Evolutionary conservation across 108 stramenopile species (phyloP), one percentile per base, ranked within the genome.

Genomic region (Nitzschia inconspicua): DNA sequence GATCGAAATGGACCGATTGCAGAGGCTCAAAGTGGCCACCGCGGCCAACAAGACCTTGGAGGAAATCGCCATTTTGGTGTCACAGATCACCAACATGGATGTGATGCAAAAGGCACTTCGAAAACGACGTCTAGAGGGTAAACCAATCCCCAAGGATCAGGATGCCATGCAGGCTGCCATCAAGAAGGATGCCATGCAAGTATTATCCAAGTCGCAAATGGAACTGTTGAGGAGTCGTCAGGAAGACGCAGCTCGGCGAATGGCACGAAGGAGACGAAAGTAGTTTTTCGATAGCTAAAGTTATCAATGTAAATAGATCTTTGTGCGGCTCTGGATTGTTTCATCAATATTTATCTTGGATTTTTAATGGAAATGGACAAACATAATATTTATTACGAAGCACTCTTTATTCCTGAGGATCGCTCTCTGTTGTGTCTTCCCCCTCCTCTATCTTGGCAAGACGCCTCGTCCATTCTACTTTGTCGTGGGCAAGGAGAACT

Each of bases 51-150:
- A 63, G 50, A 66, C 80, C 7, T 57, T 91, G 26, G 80, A 85
- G 37, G 87, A 92, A 37, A 65, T 89, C 10, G 60, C 79, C 16
- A 51, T 72, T n/a, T 48, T 92, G 29, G 41, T 88, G 35, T 37
- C 73, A 2, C 85, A 86, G 53, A 85, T 88, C 61, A 70, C 79
- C 18, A 69, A 77, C 23, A 84, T 92, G 87, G 77, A 79, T 11
- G 71, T 86, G 31, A 88, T 92, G 91, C 91, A 92, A 63, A 66
- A 75, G 26, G 78, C 87, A 18, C 62, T 92, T 26, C 68, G 87
- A 20, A 82, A 83, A 57, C 76, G 91, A 18, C 60, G 81, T 27
- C 27, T 58, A 39, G 66, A 77, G 41, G 82, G 85, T 0, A 75
- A 79, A 49, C 46, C 80, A 25, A 67, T 91, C 48, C 85, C 89